Conservation (phyloP, 495 filamentous ascomycete genomes). For the Endocarpon pusillum region DNA sequence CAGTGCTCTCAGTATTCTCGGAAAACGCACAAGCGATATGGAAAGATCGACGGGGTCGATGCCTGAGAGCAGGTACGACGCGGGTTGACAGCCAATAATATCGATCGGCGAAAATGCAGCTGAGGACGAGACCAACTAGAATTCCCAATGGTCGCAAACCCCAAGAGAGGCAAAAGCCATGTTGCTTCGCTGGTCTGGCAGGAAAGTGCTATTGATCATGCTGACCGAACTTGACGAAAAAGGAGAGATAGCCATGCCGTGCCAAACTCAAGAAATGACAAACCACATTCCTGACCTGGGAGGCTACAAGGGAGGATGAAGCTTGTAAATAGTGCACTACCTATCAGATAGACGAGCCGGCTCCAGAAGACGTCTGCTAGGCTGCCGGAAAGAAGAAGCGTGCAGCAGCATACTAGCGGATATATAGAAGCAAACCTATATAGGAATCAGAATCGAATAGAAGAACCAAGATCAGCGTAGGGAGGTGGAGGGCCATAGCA, state of each 20-base stretch:
- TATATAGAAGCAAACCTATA: slow-evolving; percentile 27
- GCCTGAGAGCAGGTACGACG: slow-evolving; percentile 24
- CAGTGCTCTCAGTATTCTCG: too few species aligned
- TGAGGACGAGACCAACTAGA: slow-evolving; percentile 23
- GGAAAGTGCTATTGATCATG: slow-evolving; percentile 27
- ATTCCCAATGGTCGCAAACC: slow-evolving; percentile 30
- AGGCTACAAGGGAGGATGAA: slow-evolving; percentile 30
- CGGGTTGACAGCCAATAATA: slow-evolving; percentile 29
- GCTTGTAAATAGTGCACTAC: slow-evolving; percentile 22
- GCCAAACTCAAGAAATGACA: slow-evolving; percentile 33
- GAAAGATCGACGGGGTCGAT: too few species aligned
- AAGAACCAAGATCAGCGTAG: too few species aligned
- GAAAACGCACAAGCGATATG: too few species aligned
- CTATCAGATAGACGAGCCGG: slow-evolving; percentile 24
- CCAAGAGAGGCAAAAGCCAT: slow-evolving; percentile 29
- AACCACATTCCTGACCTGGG: slow-evolving; percentile 24
- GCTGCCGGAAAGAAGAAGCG: slow-evolving; percentile 30
- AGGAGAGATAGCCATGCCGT: slow-evolving; percentile 31
- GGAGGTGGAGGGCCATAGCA: slow-evolving; percentile 23
- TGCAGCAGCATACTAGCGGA: slow-evolving; percentile 24
- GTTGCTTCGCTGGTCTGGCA: slow-evolving; percentile 22
- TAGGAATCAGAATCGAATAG: neutral
- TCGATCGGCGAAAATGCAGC: slow-evolving; percentile 29
- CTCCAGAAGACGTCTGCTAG: slow-evolving; percentile 35
- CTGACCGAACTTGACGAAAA: slow-evolving; percentile 32